Base-by-base conservation (phyloP, 2,329 filamentous ascomycete genomes). In the Juglanconis oblonga region DNA sequence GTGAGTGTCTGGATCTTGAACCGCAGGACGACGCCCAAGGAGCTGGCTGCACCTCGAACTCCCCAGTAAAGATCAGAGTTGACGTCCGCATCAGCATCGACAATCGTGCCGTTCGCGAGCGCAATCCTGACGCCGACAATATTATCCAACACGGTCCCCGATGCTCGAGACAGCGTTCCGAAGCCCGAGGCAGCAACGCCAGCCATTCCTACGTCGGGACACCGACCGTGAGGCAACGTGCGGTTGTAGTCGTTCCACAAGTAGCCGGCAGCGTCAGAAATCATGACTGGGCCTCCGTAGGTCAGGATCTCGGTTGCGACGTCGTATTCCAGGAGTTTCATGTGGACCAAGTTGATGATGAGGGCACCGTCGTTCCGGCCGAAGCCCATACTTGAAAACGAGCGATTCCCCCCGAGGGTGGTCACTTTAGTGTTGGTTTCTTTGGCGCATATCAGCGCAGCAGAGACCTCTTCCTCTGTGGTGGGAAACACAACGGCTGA, bases 361-460 rank as follows among this genome's bases (percentile, higher is more conserved):
- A 58, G 36, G 17, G 56, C 56, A 10, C 56, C 56, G 8, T 58
- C 56, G 40, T 52, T 58, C 7, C 56, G 56, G 44, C 56, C 56
- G 2, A 58, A 58, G 33, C 56, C 56, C 56, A 58, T 58, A 49
- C 56, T 58, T 14, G 56, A 58, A 40, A 58, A 58, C 11, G 56
- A 58, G 24, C 56, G 56, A 49, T 58, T 58, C 11, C 56, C 56
- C 24, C 56, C 56, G 6, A 58, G 56, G 24, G 56, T 58, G 13
- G 56, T 58, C 11, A 58, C 56, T 42, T 58, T 58, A 33, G 56
- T 58, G 3, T 44, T 51, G 2, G 49, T 52, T 40, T 10, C 24
- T 10, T 31, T 47, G 17, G 56, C 56, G 5, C 56, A 58, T 9
- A 45, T 38, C 17, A 58, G 56, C 1, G 49, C 56, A 6, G 56